phyloP scores from a whole-genome alignment of 2,329 filamentous ascomycete species.

The Cucurbitaria berberidis region DNA sequence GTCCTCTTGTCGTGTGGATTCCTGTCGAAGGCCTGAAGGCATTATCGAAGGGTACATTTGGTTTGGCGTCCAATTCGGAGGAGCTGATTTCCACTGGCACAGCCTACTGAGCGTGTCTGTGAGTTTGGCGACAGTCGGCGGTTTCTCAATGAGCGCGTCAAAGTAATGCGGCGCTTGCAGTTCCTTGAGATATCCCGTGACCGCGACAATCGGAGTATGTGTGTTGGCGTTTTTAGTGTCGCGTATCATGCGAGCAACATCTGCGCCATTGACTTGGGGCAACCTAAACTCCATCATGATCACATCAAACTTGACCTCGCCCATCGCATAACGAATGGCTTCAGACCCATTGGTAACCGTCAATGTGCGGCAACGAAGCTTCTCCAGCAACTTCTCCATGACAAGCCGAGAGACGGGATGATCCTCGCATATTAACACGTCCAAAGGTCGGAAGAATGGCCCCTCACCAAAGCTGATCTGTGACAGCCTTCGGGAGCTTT shows the following conservation, averaged over 20 bases:
- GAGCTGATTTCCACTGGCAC: slow-evolving; percentile 91
- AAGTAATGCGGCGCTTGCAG: slow-evolving; percentile 95
- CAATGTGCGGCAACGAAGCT: slow-evolving; percentile 91
- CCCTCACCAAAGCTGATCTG: slow-evolving; percentile 86
- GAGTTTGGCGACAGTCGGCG: slow-evolving; percentile 89
- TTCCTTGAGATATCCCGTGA: slow-evolving; percentile 98
- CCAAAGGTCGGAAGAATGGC: slow-evolving; percentile 85
- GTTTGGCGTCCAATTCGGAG: slow-evolving; percentile 60
- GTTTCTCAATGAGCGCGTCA: slow-evolving; percentile 93
- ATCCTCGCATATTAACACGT: slow-evolving; percentile 96
- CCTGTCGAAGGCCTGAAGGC: slow-evolving; percentile 67
- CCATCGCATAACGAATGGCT: slow-evolving; percentile 90
- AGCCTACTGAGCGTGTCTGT: slow-evolving; percentile 85
- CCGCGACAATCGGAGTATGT: slow-evolving; percentile 92
- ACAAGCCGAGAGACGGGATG: slow-evolving; percentile 96
- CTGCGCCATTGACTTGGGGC: slow-evolving; percentile 91
- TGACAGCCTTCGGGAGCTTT: slow-evolving; percentile 92
- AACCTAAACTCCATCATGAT: slow-evolving; percentile 98
- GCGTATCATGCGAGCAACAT: slow-evolving; percentile 96
- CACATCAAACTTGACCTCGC: slow-evolving; percentile 97
- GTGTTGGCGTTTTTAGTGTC: slow-evolving; percentile 96
- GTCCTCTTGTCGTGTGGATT: slow-evolving; percentile 70
- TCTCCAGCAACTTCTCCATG: slow-evolving; percentile 98
- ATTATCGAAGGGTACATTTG: slow-evolving; percentile 55
- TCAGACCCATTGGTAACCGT: slow-evolving; percentile 89